Percentiles rank a stretch among this genome's conserved stretches.
phyloP scores from a whole-genome alignment of 257 asterid species.

The Echites panduratus region DNA sequence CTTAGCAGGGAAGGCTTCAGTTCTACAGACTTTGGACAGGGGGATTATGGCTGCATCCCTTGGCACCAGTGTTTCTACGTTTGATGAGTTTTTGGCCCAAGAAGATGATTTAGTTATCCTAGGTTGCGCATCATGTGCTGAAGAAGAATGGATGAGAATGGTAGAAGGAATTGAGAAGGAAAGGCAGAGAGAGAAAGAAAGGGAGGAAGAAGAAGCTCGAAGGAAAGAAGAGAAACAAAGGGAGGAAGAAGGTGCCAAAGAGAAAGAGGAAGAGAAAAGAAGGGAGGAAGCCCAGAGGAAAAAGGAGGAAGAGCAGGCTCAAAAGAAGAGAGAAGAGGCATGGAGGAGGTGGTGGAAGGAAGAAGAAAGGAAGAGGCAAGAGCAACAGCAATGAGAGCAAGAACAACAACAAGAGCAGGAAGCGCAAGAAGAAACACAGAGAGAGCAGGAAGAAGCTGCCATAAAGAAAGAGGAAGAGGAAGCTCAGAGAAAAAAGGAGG shows the following conservation, averaged over 20 bases:
- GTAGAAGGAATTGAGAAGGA: conserved; percentile 45
- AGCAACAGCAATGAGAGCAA: conserved; percentile 7
- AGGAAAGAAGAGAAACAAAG: conserved; percentile 12
- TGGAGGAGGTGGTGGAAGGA: conserved; percentile 2
- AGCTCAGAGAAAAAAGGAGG: no score
- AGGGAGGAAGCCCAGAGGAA: neutral
- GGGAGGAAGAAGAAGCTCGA: conserved; percentile 31
- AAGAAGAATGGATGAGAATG: conserved; percentile 56
- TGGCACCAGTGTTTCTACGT: conserved; percentile 29
- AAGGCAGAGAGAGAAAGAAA: conserved; percentile 28
- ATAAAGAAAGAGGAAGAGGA: no score
- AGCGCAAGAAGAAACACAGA: conserved; percentile 8
- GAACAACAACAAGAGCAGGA: conserved; percentile 9
- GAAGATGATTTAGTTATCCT: conserved; percentile 49
- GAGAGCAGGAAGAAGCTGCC: neutral
- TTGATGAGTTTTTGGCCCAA: conserved; percentile 36
- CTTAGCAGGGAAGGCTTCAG: conserved; percentile 66
- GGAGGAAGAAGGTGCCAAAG: conserved; percentile 2
- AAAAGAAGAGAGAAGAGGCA: conserved; percentile 4
- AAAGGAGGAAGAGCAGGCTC: neutral
- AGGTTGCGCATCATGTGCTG: conserved; percentile 73
- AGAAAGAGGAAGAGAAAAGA: conserved; percentile 1
- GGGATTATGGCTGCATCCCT: conserved; percentile 49
- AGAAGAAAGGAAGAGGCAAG: conserved; percentile 4
- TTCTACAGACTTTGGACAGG: conserved; percentile 42